Percentiles rank a stretch among this genome's conserved stretches.
phyloP scores from a whole-genome alignment of 129 eudicot species.

The Flaveria trinervia region DNA sequence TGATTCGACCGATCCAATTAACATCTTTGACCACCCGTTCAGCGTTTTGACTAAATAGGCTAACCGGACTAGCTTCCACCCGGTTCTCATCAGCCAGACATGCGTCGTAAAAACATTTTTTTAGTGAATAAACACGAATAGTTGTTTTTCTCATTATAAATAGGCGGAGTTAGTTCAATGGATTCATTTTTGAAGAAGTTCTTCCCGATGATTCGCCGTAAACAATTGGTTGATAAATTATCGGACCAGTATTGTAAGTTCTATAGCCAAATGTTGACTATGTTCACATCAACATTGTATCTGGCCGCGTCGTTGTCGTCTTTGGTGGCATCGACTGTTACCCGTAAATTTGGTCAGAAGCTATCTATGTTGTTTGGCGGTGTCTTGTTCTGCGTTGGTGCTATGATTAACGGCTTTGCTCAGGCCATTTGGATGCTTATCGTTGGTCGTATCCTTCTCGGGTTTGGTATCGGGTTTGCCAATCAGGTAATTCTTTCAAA shows the following conservation, averaged over 20 bases:
- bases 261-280: constrained; percentile 62
- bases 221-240: constrained; percentile 43
- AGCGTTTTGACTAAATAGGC: no score
- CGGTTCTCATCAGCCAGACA: no score
- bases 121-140: not conserved
- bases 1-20: no score
- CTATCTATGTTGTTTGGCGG: constrained; percentile 79
- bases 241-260: constrained; percentile 77
- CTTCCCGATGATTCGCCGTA: constrained; percentile 63
- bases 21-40: no score
- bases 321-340: constrained; percentile 73
- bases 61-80: no score
- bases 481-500: constrained; percentile 56
- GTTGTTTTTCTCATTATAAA: not conserved
- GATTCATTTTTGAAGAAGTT: constrained; percentile 61
- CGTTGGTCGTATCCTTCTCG: constrained; percentile 82
- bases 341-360: constrained; percentile 67
- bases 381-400: constrained; percentile 63
- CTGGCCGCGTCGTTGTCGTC: constrained; percentile 76
- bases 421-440: constrained; percentile 70
- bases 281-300: constrained; percentile 87
- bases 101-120: no score
- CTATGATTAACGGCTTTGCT: constrained; percentile 69
- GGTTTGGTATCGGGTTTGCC: constrained; percentile 90
- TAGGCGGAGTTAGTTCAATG: constrained; percentile 92